These are phyloP conservation scores for Diaporthe capsici DNA, from an alignment of 2,329 filamentous ascomycete genomes.

Conservation along the genomic window DNA sequence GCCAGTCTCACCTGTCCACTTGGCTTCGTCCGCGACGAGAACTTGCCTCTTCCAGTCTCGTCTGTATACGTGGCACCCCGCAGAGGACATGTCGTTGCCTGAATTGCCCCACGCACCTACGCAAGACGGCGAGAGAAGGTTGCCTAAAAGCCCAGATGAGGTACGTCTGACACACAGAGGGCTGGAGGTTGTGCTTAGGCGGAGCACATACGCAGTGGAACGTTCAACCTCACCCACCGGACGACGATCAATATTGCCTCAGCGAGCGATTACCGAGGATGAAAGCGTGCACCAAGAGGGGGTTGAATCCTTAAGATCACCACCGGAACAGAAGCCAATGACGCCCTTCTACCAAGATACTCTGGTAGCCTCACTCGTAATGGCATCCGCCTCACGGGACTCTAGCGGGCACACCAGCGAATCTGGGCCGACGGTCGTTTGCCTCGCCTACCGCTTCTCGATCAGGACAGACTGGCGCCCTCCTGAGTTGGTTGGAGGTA, in stretches of 20 bases:
- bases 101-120: not conserved
- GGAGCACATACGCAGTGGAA: constrained; percentile 5
- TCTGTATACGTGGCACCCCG: not conserved
- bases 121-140: not conserved
- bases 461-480: constrained; percentile 26
- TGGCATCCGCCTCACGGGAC: not conserved
- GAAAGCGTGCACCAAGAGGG: not conserved
- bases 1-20: not conserved
- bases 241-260: constrained; percentile 3
- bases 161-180: not conserved
- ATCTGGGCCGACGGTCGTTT: not conserved
- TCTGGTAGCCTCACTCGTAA: not conserved
- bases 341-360: not conserved
- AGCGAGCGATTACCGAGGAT: not conserved
- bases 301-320: not conserved
- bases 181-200: not conserved
- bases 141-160: not conserved
- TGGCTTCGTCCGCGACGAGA: not conserved
- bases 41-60: not conserved
- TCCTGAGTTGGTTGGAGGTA: not conserved
- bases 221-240: not conserved
- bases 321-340: not conserved
- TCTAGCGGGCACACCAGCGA: not conserved
- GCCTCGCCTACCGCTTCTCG: constrained; percentile 16
- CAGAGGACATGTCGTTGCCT: constrained; percentile 17